A percentile compares a stretch with the other conserved stretches of the same genome.
Conservation (phyloP, 495 filamentous ascomycete species). For the Annulohypoxylon moriforme region DNA sequence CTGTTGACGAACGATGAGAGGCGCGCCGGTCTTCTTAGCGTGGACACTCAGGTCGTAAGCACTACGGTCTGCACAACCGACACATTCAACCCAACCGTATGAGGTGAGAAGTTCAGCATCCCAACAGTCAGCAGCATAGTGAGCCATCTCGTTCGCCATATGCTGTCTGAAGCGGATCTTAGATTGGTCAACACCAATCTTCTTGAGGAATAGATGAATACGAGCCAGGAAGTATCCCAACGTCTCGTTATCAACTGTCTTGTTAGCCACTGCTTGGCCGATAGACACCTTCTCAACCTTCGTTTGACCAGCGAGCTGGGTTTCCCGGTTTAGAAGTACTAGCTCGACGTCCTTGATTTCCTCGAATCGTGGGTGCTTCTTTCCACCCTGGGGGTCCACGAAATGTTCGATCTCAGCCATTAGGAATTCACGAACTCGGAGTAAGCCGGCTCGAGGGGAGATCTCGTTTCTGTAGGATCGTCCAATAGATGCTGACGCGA, state of each 20-base stretch:
- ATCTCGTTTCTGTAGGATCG: slow-evolving; percentile 86
- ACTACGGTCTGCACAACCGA: slow-evolving; percentile 75
- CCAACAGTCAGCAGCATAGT: slow-evolving; percentile 78
- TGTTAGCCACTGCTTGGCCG: slow-evolving; percentile 67
- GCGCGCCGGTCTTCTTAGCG: slow-evolving; percentile 68
- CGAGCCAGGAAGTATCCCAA: slow-evolving; percentile 76
- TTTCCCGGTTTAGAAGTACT: slow-evolving; percentile 66
- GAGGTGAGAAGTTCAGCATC: slow-evolving; percentile 73
- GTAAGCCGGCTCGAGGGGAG: slow-evolving; percentile 76
- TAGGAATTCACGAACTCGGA: slow-evolving; percentile 82
- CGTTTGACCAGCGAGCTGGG: slow-evolving; percentile 71
- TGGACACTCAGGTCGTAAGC: slow-evolving; percentile 76
- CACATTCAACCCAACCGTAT: slow-evolving; percentile 78
- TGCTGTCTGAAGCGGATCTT: slow-evolving; percentile 77
- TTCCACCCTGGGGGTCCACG: slow-evolving; percentile 76
- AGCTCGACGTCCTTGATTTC: slow-evolving; percentile 74
- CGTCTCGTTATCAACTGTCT: slow-evolving; percentile 75
- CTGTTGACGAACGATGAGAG: slow-evolving; percentile 68
- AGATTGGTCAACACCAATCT: slow-evolving; percentile 68
- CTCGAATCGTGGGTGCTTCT: slow-evolving; percentile 76
- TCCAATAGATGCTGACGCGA: slow-evolving; percentile 81
- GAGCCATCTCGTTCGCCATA: slow-evolving; percentile 80
- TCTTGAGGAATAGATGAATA: slow-evolving; percentile 71
- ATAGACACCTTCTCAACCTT: slow-evolving; percentile 64
- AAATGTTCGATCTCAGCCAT: slow-evolving; percentile 89